These are phyloP conservation scores for Cyclostephanos tholiformis DNA, from an alignment of 108 stramenopile genomes.

Conservation along the genomic window DNA sequence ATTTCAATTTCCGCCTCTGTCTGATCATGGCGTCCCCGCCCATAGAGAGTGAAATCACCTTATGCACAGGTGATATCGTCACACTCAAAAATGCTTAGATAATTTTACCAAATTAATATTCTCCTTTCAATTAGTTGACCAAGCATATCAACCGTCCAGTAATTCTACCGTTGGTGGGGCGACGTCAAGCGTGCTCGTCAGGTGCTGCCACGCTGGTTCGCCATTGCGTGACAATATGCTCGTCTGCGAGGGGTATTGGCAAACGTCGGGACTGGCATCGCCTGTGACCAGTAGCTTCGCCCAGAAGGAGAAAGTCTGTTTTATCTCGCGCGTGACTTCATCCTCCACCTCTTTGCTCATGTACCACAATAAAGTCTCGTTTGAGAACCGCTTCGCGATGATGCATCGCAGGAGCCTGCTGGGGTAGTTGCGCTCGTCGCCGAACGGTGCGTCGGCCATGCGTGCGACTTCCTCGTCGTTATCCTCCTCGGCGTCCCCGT, in stretches of 20 bases:
- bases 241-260: conserved; percentile 71
- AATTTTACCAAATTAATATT: not conserved
- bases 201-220: conserved; percentile 58
- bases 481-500: conserved; percentile 6
- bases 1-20: too few relatives aligned
- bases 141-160: conserved; percentile 31
- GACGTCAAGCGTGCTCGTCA: conserved; percentile 36
- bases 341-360: conserved; percentile 77
- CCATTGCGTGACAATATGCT: conserved; percentile 54
- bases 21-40: too few relatives aligned
- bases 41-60: too few relatives aligned
- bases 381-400: conserved; percentile 76
- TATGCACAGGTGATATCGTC: too few relatives aligned
- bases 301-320: conserved; percentile 67
- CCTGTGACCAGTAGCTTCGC: conserved; percentile 65
- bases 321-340: conserved; percentile 42
- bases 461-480: conserved; percentile 11
- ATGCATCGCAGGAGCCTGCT: conserved; percentile 67
- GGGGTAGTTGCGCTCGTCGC: conserved; percentile 35
- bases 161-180: conserved; percentile 74
- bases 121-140: not conserved
- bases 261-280: conserved; percentile 61
- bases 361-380: conserved; percentile 81
- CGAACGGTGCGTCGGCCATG: conserved; percentile 35
- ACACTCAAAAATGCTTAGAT: too few relatives aligned